Evolutionary conservation across 768 basidiomycete genomes (phyloP).

Genomic region (Omphalotus guepiniiformis): DNA sequence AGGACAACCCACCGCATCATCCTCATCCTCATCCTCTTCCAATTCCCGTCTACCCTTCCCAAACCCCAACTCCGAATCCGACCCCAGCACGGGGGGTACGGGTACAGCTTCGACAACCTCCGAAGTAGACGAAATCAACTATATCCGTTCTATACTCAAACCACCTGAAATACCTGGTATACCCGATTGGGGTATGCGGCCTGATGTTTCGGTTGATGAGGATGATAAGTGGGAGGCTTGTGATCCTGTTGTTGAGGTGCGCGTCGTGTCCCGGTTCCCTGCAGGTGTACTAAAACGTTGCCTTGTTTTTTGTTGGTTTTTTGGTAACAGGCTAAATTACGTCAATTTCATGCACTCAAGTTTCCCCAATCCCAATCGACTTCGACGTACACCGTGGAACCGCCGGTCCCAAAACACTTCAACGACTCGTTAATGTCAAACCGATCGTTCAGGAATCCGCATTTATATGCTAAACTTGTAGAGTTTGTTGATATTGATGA

Average conservation of each 20-base stretch:
- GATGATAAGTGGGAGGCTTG: constrained; percentile 48
- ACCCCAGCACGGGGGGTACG: background rate
- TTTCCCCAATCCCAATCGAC: constrained; percentile 36
- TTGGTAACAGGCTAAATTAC: constrained; percentile 64
- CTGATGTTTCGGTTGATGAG: constrained; percentile 54
- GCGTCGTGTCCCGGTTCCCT: too few species aligned
- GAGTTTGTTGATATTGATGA: constrained; percentile 88
- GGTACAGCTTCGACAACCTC: constrained; percentile 19
- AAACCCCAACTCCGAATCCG: constrained; percentile 11
- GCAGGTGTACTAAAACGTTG: too few species aligned
- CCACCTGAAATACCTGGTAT: constrained; percentile 64
- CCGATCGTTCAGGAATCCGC: constrained; percentile 92
- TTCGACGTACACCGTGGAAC: background rate
- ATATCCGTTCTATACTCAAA: constrained; percentile 50
- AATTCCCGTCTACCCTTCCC: too few species aligned
- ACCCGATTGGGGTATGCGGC: constrained; percentile 76
- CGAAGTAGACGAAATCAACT: constrained; percentile 44
- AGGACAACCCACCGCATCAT: constrained; percentile 5
- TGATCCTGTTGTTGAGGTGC: constrained; percentile 61
- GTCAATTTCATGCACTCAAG: constrained; percentile 75
- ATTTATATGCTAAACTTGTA: constrained; percentile 92
- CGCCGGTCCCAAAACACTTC: constrained; percentile 72
- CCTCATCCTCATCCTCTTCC: constrained; percentile 16
- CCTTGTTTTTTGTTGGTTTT: background rate
- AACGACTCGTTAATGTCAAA: constrained; percentile 94